These are phyloP conservation scores for Phialophora tarda DNA, from an alignment of 2,329 filamentous ascomycete genomes.

Conservation along the genomic window DNA sequence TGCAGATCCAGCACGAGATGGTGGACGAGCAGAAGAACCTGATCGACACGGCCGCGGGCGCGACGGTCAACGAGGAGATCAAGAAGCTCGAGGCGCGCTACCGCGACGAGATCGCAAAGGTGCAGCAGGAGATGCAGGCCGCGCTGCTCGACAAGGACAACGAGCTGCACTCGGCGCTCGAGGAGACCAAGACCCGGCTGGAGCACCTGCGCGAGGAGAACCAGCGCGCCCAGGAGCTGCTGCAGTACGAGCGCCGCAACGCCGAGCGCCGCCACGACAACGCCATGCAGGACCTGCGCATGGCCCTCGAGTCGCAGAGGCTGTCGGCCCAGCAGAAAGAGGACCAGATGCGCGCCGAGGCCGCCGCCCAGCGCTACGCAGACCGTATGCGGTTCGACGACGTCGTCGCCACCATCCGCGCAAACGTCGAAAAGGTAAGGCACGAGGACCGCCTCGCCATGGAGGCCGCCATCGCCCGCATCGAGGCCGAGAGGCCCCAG, in stretches of 20 bases:
- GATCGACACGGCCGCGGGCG: constrained; percentile 21
- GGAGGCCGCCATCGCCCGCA: not conserved
- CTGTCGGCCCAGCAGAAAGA: not conserved
- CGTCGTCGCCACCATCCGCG: not conserved
- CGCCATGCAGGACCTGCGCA: not conserved
- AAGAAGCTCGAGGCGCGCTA: constrained; percentile 1
- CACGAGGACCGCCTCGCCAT: not conserved
- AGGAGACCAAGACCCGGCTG: not conserved
- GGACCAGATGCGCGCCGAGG: constrained; percentile 1
- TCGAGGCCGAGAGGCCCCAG: not conserved
- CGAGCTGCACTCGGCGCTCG: not conserved
- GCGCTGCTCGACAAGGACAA: not conserved
- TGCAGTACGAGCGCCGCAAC: not conserved
- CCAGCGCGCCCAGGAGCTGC: not conserved
- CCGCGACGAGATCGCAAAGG: not conserved
- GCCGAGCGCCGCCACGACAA: not conserved
- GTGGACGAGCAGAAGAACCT: constrained; percentile 19
- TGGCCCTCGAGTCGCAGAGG: not conserved
- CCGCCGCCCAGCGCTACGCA: not conserved
- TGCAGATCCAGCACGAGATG: constrained; percentile 24
- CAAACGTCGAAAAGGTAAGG: not conserved
- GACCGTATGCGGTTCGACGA: not conserved
- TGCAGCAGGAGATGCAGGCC: not conserved
- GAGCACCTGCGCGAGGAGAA: not conserved
- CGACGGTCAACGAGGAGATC: constrained; percentile 9